Conservation (phyloP, 2,329 filamentous ascomycete genomes). For the Penicillium sclerotiorum region DNA sequence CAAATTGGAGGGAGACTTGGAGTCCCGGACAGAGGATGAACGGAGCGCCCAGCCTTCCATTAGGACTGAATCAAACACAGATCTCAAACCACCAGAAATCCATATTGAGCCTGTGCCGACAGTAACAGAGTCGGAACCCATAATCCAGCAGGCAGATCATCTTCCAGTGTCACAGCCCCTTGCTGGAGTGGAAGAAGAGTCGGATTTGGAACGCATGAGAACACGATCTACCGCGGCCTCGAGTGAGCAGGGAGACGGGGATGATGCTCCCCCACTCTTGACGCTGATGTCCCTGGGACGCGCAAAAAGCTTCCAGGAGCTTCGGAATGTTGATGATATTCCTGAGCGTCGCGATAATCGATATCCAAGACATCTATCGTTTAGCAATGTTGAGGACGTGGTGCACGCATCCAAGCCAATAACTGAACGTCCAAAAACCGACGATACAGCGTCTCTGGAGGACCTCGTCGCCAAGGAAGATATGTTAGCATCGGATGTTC, state of each 20-base stretch:
- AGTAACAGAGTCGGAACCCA: slow-evolving; percentile 19
- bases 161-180: slow-evolving; percentile 11
- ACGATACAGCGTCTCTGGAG: slow-evolving; percentile 44
- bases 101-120: slow-evolving; percentile 32
- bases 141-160: slow-evolving; percentile 19
- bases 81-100: slow-evolving; percentile 35
- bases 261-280: slow-evolving; percentile 23
- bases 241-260: slow-evolving; percentile 27
- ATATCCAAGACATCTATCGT: slow-evolving; percentile 49
- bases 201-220: slow-evolving; percentile 32
- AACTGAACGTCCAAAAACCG: slow-evolving; percentile 24
- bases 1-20: slow-evolving; percentile 21
- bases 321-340: slow-evolving; percentile 22
- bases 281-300: slow-evolving; percentile 38
- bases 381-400: slow-evolving; percentile 51
- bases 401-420: slow-evolving; percentile 41
- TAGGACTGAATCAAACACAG: slow-evolving; percentile 10
- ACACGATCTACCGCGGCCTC: slow-evolving; percentile 34
- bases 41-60: slow-evolving; percentile 10
- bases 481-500: slow-evolving; percentile 39
- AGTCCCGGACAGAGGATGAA: slow-evolving; percentile 19
- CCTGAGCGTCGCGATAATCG: slow-evolving; percentile 28
- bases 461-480: slow-evolving; percentile 44
- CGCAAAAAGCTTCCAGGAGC: slow-evolving; percentile 39
- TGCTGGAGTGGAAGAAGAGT: slow-evolving; percentile 29